phyloP scores from a whole-genome alignment of 106 monocot species.

The Dioscorea alata region DNA sequence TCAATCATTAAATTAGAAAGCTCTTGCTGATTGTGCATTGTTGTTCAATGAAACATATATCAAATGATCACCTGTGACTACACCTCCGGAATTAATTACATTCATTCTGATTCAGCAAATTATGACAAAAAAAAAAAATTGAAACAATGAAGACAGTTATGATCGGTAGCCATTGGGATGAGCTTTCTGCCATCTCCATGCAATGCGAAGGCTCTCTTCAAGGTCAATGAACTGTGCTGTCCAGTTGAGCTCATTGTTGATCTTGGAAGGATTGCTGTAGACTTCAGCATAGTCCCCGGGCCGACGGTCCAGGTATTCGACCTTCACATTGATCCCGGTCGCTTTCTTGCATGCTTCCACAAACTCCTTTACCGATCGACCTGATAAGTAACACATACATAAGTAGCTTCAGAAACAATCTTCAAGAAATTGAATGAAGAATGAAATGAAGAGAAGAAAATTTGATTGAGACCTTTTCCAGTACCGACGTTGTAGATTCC shows the following conservation, averaged over 20 bases:
- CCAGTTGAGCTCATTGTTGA: slow-evolving; percentile 12
- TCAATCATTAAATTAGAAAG: too few relatives aligned
- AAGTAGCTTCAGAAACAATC: neutral
- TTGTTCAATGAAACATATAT: too few relatives aligned
- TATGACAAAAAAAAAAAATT: too few relatives aligned
- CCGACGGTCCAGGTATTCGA: slow-evolving; percentile 8
- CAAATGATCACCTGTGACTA: too few relatives aligned
- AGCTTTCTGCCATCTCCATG: slow-evolving; percentile 13
- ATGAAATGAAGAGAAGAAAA: neutral
- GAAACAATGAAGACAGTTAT: neutral
- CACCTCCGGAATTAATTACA: too few relatives aligned
- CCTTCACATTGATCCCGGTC: slow-evolving; percentile 11
- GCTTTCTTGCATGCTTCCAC: slow-evolving; percentile 21
- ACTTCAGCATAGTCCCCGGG: slow-evolving; percentile 20
- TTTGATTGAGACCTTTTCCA: slow-evolving; percentile 8
- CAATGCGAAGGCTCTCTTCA: slow-evolving; percentile 10
- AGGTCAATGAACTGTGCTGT: slow-evolving; percentile 9
- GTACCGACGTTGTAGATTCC: slow-evolving; percentile 19
- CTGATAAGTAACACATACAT: neutral
- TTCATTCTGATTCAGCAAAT: too few relatives aligned
- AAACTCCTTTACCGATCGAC: slow-evolving; percentile 17
- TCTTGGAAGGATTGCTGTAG: slow-evolving; percentile 14
- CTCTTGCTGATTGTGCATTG: too few relatives aligned
- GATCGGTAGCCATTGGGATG: slow-evolving; percentile 10
- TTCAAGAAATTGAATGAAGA: neutral